A percentile compares a stretch with the other conserved stretches of the same genome.
phyloP scores from a whole-genome alignment of 805 yeast genomes.

The Metahyphopichia silvanorum region DNA sequence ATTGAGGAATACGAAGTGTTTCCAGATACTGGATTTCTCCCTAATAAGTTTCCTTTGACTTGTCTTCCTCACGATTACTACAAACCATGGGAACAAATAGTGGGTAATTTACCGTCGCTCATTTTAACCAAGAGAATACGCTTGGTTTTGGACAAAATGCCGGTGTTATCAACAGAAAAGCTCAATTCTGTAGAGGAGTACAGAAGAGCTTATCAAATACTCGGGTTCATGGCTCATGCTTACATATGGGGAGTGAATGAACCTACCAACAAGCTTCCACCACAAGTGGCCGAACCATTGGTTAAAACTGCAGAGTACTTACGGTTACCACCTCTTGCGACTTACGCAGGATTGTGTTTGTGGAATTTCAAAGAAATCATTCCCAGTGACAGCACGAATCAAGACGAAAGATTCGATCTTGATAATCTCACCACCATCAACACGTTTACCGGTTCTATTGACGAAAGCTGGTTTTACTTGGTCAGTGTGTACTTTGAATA shows the following conservation, averaged over 20 bases:
- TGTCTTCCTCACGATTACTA: constrained; percentile 60
- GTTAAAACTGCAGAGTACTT: constrained; percentile 53
- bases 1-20: constrained; percentile 69
- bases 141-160: constrained; percentile 59
- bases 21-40: constrained; percentile 73
- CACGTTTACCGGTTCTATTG: constrained; percentile 87
- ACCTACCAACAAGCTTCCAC: constrained; percentile 64
- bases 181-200: constrained; percentile 47
- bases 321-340: constrained; percentile 80
- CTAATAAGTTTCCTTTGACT: constrained; percentile 60
- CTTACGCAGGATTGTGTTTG: constrained; percentile 81
- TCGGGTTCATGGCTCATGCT: constrained; percentile 82
- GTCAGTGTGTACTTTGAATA: constrained; percentile 85
- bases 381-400: constrained; percentile 31
- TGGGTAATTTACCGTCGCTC: constrained; percentile 65
- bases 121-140: constrained; percentile 65
- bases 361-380: constrained; percentile 80
- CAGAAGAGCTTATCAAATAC: constrained; percentile 77
- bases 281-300: constrained; percentile 68
- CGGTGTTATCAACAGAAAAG: constrained; percentile 48
- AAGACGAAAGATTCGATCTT: constrained; percentile 45
- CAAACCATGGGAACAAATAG: constrained; percentile 75
- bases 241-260: constrained; percentile 80
- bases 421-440: constrained; percentile 73
- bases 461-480: constrained; percentile 91